Conservation (phyloP, 2,329 filamentous ascomycete species). For the Macroventuria anomochaeta region DNA sequence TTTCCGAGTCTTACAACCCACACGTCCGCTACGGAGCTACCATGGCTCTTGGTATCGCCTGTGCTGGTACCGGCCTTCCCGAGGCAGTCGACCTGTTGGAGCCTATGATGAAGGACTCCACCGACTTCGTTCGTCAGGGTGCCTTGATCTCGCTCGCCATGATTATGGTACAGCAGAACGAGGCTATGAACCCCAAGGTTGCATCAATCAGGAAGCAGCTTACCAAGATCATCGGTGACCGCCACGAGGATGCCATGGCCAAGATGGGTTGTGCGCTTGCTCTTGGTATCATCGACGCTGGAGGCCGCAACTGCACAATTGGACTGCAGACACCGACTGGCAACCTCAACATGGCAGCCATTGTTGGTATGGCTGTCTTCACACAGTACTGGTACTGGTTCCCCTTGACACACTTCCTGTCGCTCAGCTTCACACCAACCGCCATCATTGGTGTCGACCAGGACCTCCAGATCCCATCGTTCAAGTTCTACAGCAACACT, state of each 20-base stretch:
- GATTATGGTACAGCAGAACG: constrained; percentile 99
- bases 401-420: constrained; percentile 96
- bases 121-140: constrained; percentile 96
- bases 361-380: constrained; percentile 97
- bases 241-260: constrained; percentile 98
- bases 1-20: constrained; percentile 98
- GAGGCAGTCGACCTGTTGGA: constrained; percentile 96
- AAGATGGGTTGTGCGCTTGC: constrained; percentile 96
- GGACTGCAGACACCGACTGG: constrained; percentile 97
- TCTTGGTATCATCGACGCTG: constrained; percentile 95
- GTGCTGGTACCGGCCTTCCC: constrained; percentile 91
- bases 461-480: constrained; percentile 88
- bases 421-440: constrained; percentile 94
- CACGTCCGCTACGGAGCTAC: constrained; percentile 97
- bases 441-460: constrained; percentile 94
- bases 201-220: constrained; percentile 88
- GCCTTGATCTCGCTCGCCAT: constrained; percentile 92
- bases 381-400: constrained; percentile 99
- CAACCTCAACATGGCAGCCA: constrained; percentile 97
- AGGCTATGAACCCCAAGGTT: constrained; percentile 98
- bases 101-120: constrained; percentile 99
- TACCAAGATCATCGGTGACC: constrained; percentile 90
- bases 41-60: constrained; percentile 98
- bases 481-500: constrained; percentile 96
- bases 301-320: constrained; percentile 97